These are phyloP conservation scores for Neofusicoccum kwambonambiense DNA, from an alignment of 2,329 filamentous ascomycete species.

Conservation along the genomic window DNA sequence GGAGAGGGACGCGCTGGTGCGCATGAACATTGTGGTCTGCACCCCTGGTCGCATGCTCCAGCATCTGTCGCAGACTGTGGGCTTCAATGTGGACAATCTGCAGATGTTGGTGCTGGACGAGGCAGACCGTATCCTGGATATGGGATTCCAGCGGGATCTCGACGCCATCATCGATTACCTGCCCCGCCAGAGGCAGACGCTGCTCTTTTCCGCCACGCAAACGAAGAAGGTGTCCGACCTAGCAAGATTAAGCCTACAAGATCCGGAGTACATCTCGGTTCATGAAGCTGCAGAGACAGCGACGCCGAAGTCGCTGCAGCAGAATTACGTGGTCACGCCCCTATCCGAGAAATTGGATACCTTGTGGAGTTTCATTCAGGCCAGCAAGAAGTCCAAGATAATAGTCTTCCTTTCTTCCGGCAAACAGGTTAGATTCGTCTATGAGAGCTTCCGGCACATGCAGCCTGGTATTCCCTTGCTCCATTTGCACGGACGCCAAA, in stretches of 20 bases:
- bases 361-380: constrained; percentile 86
- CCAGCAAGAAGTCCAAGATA: constrained; percentile 90
- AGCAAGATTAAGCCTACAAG: constrained; percentile 79
- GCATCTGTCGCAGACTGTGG: constrained; percentile 89
- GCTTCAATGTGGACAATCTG: constrained; percentile 84
- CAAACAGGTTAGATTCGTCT: constrained; percentile 95
- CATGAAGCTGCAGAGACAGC: constrained; percentile 78
- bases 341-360: constrained; percentile 88
- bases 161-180: constrained; percentile 93
- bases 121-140: constrained; percentile 94
- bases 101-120: constrained; percentile 94
- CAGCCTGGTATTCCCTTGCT: constrained; percentile 92
- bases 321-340: constrained; percentile 86
- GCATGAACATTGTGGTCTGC: constrained; percentile 97
- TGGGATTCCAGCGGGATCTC: constrained; percentile 89
- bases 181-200: constrained; percentile 79
- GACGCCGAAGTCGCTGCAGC: constrained; percentile 80
- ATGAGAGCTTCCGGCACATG: constrained; percentile 87
- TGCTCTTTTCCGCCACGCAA: constrained; percentile 95
- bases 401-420: constrained; percentile 93
- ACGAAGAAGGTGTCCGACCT: constrained; percentile 92
- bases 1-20: constrained; percentile 75
- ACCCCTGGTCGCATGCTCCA: constrained; percentile 94
- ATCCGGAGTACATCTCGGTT: constrained; percentile 93
- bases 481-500: constrained; percentile 91